Evolutionary conservation across 208 protist species (phyloP).

Genomic region (Histomonas meleagridis): DNA sequence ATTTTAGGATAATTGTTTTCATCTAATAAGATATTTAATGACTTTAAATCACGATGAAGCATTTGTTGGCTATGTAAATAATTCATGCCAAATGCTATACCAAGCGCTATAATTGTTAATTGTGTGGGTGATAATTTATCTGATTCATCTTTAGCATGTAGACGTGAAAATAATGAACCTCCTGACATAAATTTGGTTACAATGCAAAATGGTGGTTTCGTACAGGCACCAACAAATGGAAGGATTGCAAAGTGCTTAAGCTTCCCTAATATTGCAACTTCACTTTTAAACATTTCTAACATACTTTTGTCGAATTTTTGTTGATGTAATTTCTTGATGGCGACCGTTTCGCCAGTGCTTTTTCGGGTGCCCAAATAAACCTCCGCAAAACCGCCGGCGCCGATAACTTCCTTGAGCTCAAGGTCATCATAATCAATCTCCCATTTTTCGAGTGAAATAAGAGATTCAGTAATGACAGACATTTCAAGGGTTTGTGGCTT

Average conservation of each 20-base stretch:
- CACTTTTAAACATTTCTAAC: constrained; percentile 31
- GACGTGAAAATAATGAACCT: neutral
- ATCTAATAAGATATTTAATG: constrained; percentile 30
- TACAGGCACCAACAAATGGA: constrained; percentile 4
- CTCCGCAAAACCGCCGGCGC: neutral
- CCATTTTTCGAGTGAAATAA: neutral
- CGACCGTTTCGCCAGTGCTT: neutral
- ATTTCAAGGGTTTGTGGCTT: neutral
- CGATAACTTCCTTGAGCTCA: neutral
- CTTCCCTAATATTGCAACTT: neutral
- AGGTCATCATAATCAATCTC: neutral
- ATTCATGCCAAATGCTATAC: neutral
- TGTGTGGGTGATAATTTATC: neutral
- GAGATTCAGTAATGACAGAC: neutral
- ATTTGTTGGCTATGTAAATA: constrained; percentile 22
- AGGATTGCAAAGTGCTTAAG: constrained; percentile 22
- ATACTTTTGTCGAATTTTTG: constrained; percentile 4
- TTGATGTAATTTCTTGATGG: neutral
- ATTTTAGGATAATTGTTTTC: constrained; percentile 12
- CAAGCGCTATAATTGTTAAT: neutral
- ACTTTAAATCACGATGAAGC: constrained; percentile 36
- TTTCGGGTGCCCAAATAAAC: neutral
- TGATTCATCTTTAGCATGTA: neutral
- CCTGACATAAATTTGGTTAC: constrained; percentile 1
- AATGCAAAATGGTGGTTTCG: constrained; percentile 3